These are phyloP conservation scores for Xylaria acuta DNA, from an alignment of 495 filamentous ascomycete genomes.

Conservation along the genomic window DNA sequence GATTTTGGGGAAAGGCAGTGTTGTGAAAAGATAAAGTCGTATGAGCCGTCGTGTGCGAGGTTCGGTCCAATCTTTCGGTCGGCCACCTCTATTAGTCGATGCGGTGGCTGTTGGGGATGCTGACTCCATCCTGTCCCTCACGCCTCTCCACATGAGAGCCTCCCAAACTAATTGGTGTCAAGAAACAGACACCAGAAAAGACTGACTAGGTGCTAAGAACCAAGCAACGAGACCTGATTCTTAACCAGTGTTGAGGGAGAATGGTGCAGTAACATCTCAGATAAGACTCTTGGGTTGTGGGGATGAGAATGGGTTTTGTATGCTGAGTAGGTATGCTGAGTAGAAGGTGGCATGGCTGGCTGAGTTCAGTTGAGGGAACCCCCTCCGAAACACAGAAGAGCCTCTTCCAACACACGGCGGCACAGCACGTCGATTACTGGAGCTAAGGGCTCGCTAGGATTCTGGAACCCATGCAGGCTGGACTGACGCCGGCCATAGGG, in stretches of 20 bases:
- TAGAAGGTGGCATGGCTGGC: neutral
- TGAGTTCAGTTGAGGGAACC: constrained; percentile 13
- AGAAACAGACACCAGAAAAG: constrained; percentile 5
- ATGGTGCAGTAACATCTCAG: constrained; percentile 14
- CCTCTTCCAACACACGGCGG: constrained; percentile 3
- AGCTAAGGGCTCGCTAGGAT: constrained; percentile 9
- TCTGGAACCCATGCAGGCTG: constrained; percentile 16
- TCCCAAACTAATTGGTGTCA: neutral
- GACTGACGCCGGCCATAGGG: neutral
- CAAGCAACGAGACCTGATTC: constrained; percentile 3
- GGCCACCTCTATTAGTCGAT: constrained; percentile 46
- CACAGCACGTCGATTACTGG: constrained; percentile 8
- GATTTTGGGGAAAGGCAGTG: constrained; percentile 50
- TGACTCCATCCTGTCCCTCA: constrained; percentile 35
- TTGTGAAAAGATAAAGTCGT: constrained; percentile 54
- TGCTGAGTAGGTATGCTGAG: neutral
- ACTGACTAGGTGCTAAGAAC: neutral
- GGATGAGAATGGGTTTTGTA: constrained; percentile 25
- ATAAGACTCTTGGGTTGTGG: neutral
- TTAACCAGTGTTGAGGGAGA: neutral
- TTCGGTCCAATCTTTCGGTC: constrained; percentile 54
- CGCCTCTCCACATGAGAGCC: neutral
- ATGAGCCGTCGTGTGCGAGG: constrained; percentile 51
- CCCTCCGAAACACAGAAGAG: neutral
- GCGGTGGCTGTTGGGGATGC: constrained; percentile 40